phyloP scores from a whole-genome alignment of 202 grass and related monocot species.

The Saccharum hybrid region DNA sequence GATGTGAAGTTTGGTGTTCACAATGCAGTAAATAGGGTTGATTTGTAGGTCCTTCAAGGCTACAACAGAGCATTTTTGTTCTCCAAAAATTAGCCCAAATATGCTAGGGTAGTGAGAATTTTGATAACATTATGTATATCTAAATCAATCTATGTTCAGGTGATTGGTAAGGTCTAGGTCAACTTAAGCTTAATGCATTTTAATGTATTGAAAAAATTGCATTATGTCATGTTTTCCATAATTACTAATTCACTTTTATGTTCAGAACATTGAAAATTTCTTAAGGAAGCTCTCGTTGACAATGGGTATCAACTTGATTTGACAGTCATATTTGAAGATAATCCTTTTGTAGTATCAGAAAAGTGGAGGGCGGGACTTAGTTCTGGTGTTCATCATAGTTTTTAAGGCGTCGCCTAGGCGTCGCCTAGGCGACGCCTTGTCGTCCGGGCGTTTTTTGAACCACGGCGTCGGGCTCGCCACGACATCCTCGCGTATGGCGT shows the following conservation, averaged over 20 bases:
- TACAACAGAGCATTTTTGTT: background rate
- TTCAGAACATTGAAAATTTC: background rate
- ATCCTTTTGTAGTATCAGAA: conserved; percentile 10
- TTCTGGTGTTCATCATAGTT: no score
- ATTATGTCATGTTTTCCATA: background rate
- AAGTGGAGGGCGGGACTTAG: background rate
- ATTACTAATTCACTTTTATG: background rate
- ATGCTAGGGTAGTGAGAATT: background rate
- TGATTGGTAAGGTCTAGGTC: background rate
- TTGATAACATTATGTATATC: background rate
- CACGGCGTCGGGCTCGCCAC: no score
- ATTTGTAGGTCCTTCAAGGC: background rate
- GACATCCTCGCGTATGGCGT: no score
- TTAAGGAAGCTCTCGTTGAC: background rate
- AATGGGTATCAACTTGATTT: background rate
- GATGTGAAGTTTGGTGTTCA: background rate
- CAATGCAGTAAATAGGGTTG: background rate
- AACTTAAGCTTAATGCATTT: background rate
- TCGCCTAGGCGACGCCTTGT: no score
- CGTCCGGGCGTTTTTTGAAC: no score
- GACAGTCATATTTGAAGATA: background rate
- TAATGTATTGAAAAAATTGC: background rate
- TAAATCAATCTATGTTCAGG: background rate
- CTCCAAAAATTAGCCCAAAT: background rate
- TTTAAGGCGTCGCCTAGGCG: no score